Base-by-base conservation (phyloP, 192 early-diverging fungal genomes). In the Linnemannia schmuckeri region DNA sequence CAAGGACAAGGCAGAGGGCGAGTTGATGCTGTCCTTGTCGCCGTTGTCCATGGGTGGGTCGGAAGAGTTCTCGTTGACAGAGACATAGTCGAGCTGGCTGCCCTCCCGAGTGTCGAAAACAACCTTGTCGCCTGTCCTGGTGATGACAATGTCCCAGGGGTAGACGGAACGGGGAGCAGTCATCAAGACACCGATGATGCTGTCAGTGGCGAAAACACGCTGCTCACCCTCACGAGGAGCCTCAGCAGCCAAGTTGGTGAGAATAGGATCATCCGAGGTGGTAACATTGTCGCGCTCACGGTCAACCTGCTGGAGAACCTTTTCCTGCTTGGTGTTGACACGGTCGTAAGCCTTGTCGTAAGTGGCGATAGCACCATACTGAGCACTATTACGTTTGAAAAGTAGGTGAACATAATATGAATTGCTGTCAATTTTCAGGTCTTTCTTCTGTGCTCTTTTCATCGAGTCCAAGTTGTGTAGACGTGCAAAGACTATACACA, bases 81-180 rank as follows among this genome's bases (percentile, higher is more conserved):
- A 94, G 7, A 96, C 89, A 78, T 95, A 95, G 88, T 99, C 97
- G 82, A 92, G 95, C 20, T 90, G 90, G 20, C 96, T 96, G 70
- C 95, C 96, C 47, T 94, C 92, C 66, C 98, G 93, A 91, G 98
- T 99, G 88, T 99, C 98, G 66, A 99, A 91, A 87, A 95, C 94
- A 66, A 99, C 89, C 89, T 95, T 93, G 82, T 94, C 94, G 73
- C 92, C 94, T 18, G 91, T 90, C 80, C 97, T 96, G 82, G 93
- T 96, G 72, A 98, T 93, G 52, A 99, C 94, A 70, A 99, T 93
- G 79, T 99, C 98, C 97, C 97, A 99, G 22, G 97, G 95, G 89
- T 98, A 98, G 61, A 97, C 95, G 27, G 97, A 95, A 74, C 97
- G 94, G 24, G 96, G 93, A 13, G 96, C 92, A 78, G 95, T 97